A percentile compares a stretch with the other conserved stretches of the same genome.
These are phyloP conservation scores for Neonectria hederae DNA, from an alignment of 2,329 filamentous ascomycete genomes.

Conservation along the genomic window DNA sequence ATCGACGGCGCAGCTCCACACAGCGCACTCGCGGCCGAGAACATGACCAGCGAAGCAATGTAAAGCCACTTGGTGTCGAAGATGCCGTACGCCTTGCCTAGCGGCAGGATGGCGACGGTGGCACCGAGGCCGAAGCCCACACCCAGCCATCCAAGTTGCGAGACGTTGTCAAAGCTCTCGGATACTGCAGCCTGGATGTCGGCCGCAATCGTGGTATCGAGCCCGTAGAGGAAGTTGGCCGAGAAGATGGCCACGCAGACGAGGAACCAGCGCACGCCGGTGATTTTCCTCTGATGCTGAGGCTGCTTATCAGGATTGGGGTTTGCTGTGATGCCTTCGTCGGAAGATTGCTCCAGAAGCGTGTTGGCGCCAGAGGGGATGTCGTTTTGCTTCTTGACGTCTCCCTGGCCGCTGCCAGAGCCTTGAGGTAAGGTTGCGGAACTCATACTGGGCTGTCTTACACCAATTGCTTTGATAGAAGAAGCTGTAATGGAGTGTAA, in stretches of 20 bases:
- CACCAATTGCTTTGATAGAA: not conserved
- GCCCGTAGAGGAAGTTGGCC: slow-evolving; percentile 34
- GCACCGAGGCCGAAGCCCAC: slow-evolving; percentile 32
- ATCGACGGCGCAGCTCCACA: slow-evolving; percentile 56
- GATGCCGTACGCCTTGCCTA: slow-evolving; percentile 31
- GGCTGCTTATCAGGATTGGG: slow-evolving; percentile 9
- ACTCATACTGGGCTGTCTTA: not conserved
- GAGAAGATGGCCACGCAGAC: slow-evolving; percentile 32
- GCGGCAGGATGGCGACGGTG: slow-evolving; percentile 28
- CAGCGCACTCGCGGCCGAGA: slow-evolving; percentile 45
- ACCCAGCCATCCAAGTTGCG: slow-evolving; percentile 33
- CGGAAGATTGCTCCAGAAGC: not conserved
- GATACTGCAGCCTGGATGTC: slow-evolving; percentile 32
- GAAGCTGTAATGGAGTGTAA: not conserved
- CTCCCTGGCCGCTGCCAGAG: not conserved
- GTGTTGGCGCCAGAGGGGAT: not conserved
- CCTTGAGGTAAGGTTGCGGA: not conserved
- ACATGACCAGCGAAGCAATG: slow-evolving; percentile 37
- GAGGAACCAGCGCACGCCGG: slow-evolving; percentile 33
- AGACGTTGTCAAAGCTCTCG: slow-evolving; percentile 30
- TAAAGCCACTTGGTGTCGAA: slow-evolving; percentile 58
- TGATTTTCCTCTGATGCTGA: slow-evolving; percentile 21
- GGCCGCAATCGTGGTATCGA: slow-evolving; percentile 33
- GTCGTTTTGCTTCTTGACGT: slow-evolving; percentile 15
- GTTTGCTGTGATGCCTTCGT: not conserved